A percentile compares a stretch with the other conserved stretches of the same genome.
These are phyloP conservation scores for Amanita fuliginea DNA, from an alignment of 768 basidiomycete species.

Conservation along the genomic window DNA sequence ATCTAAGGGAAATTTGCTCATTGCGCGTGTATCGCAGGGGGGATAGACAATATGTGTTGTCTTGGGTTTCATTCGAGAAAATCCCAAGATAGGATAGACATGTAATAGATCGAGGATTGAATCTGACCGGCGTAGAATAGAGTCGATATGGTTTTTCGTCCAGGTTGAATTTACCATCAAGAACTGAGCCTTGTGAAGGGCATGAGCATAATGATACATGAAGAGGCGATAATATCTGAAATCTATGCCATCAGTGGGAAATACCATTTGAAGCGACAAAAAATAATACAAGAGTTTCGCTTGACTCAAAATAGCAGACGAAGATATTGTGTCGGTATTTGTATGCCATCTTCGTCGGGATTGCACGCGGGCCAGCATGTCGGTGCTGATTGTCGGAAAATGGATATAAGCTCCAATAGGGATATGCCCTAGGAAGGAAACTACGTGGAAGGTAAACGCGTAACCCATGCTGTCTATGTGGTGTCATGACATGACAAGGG, in stretches of 20 bases:
- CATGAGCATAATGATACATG: conserved; percentile 71
- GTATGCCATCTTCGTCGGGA: conserved; percentile 49
- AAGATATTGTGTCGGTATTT: conserved; percentile 47
- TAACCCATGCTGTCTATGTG: conserved; percentile 92
- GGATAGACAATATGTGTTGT: conserved; percentile 65
- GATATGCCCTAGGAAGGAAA: conserved; percentile 49
- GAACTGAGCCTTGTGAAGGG: conserved; percentile 63
- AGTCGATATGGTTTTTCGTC: conserved; percentile 79
- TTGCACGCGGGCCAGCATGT: conserved; percentile 81
- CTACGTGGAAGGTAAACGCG: conserved; percentile 83
- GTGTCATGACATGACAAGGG: neutral
- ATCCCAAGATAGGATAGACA: conserved; percentile 28
- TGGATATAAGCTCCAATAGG: conserved; percentile 89
- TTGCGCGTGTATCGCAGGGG: conserved; percentile 78
- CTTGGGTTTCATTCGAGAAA: conserved; percentile 17
- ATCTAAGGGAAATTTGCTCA: conserved; percentile 44
- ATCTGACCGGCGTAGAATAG: conserved; percentile 54
- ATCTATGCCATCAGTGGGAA: neutral
- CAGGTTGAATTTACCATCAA: conserved; percentile 94
- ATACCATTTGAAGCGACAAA: conserved; percentile 1
- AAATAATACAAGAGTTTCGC: conserved; percentile 50
- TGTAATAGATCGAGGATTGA: conserved; percentile 35
- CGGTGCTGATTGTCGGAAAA: conserved; percentile 92
- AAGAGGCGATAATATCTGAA: conserved; percentile 81
- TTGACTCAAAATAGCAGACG: conserved; percentile 39